Percentiles rank a stretch among this genome's conserved stretches.
Conservation (phyloP, 2,329 filamentous ascomycete species). For the Tolypocladium guangdongense region DNA sequence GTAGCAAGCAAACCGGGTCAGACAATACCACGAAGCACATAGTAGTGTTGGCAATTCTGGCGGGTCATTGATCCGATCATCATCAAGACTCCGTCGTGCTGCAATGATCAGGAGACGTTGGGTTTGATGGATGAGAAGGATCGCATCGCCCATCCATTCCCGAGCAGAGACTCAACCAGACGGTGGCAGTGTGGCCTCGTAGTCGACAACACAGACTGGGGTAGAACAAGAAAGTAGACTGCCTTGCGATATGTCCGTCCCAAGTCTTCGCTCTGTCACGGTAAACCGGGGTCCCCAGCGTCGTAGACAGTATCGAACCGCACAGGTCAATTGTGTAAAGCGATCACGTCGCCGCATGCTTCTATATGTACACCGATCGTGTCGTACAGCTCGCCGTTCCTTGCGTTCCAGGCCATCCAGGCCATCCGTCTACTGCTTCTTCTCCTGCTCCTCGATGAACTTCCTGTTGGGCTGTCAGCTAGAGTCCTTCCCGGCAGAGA, state of each 20-base stretch:
- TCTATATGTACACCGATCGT: conserved; percentile 22
- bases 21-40: not conserved
- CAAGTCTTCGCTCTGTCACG: not conserved
- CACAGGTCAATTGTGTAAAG: not conserved
- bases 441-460: conserved; percentile 29
- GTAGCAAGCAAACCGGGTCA: not conserved
- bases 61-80: too few relatives aligned
- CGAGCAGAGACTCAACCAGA: not conserved
- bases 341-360: not conserved
- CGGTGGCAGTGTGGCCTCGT: not conserved
- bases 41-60: not conserved
- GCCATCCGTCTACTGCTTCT: conserved; percentile 24
- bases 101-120: not conserved
- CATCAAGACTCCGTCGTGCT: not conserved
- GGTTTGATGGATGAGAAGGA: not conserved
- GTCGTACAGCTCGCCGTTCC: conserved; percentile 15
- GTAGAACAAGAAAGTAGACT: too few relatives aligned
- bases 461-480: conserved; percentile 22
- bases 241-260: too few relatives aligned
- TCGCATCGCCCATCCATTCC: not conserved
- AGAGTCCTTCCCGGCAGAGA: not conserved
- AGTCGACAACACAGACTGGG: not conserved
- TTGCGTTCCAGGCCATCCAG: conserved; percentile 6
- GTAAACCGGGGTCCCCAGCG: too few relatives aligned
- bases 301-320: not conserved